Conservation (phyloP, 768 basidiomycete genomes). For the Naganishia vaughanmartiniae region DNA sequence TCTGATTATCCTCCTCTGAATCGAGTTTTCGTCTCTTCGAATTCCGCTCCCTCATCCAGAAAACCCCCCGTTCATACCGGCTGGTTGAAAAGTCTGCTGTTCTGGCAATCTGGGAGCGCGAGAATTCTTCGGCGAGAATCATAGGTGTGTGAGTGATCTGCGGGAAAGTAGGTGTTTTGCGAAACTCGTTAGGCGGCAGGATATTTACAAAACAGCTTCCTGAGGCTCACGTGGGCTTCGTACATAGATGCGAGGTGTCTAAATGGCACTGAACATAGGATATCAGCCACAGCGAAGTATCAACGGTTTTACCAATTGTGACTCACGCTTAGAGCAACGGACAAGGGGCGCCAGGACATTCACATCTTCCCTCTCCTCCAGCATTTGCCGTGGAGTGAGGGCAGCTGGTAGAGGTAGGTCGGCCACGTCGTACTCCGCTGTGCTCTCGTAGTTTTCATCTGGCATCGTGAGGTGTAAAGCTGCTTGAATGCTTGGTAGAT, state of each 20-base stretch:
- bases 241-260: constrained; percentile 55
- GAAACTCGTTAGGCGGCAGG: background rate
- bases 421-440: background rate
- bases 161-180: background rate
- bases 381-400: constrained; percentile 50
- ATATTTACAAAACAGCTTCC: background rate
- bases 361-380: constrained; percentile 47
- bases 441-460: background rate
- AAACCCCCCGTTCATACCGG: constrained; percentile 54
- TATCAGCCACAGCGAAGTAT: background rate
- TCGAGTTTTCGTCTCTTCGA: constrained; percentile 1
- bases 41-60: constrained; percentile 48
- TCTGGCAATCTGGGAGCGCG: constrained; percentile 54
- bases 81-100: constrained; percentile 55
- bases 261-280: constrained; percentile 51
- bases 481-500: background rate
- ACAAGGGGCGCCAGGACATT: constrained; percentile 55
- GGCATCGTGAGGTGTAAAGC: background rate
- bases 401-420: constrained; percentile 40
- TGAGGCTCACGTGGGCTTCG: constrained; percentile 48
- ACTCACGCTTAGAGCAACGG: constrained; percentile 54
- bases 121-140: constrained; percentile 57
- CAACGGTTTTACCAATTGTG: too few species aligned
- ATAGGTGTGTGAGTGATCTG: constrained; percentile 57
- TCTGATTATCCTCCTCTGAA: constrained; percentile 2